These are phyloP conservation scores for Wallacemonas rigidus DNA, from an alignment of 208 protist genomes.

Conservation along the genomic window DNA sequence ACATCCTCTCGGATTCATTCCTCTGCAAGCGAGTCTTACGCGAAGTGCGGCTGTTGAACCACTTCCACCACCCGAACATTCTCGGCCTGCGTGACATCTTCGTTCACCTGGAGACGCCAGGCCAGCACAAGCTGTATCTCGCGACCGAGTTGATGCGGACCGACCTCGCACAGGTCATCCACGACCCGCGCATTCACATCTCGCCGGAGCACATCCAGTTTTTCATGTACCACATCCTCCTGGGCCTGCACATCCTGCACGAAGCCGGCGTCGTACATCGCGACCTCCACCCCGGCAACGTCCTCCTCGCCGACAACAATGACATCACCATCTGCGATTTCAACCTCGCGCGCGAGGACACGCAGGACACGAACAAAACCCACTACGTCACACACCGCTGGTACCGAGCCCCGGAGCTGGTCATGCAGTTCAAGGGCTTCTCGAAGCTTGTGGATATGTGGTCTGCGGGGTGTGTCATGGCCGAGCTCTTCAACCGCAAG, in stretches of 20 bases:
- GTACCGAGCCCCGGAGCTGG: conserved; percentile 97
- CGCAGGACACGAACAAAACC: conserved; percentile 85
- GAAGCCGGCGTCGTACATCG: conserved; percentile 91
- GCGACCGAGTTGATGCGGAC: conserved; percentile 97
- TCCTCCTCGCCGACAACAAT: conserved; percentile 92
- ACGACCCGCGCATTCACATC: conserved; percentile 94
- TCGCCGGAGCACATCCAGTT: conserved; percentile 95
- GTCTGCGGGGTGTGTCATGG: conserved; percentile 92
- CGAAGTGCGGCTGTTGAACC: conserved; percentile 94
- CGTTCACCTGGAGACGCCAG: conserved; percentile 79
- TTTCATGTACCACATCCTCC: conserved; percentile 96
- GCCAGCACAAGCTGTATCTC: conserved; percentile 95
- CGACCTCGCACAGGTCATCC: conserved; percentile 93
- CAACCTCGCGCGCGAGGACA: conserved; percentile 94
- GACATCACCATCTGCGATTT: conserved; percentile 97
- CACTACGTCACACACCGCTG: conserved; percentile 96
- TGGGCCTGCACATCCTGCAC: conserved; percentile 94
- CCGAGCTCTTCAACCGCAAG: conserved; percentile 90
- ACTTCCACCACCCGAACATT: conserved; percentile 97
- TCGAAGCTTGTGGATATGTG: conserved; percentile 90
- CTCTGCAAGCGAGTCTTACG: conserved; percentile 92
- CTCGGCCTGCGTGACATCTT: conserved; percentile 94
- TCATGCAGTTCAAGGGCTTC: conserved; percentile 95
- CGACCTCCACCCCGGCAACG: conserved; percentile 90
- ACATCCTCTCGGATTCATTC: conserved; percentile 87